Base-by-base conservation (phyloP, 352 stramenopile genomes). In the Blastocystis sp. region DNA sequence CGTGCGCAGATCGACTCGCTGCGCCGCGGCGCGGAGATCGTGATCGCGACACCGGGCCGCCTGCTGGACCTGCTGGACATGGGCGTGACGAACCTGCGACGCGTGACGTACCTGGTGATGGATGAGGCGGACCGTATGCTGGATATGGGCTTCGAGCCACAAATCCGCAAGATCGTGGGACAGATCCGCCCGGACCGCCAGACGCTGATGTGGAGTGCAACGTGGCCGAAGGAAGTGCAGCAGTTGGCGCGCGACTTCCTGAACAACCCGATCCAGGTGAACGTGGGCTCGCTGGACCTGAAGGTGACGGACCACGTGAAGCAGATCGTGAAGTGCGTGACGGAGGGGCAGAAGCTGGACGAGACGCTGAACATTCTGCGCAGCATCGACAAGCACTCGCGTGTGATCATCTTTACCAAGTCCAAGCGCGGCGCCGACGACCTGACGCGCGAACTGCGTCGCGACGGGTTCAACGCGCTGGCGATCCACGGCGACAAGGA, bases 401-500 rank as follows among this genome's bases (percentile, higher is more conserved):
- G 94, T 82, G 96, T 98, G 34, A 95, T 99, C n/a, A 93, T 99
- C 76, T 99, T 99, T 91, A 97, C 97, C 28, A 95, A 99, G 90
- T 99, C 96, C 2, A 99, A 99, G 92, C 95, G 97, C 60, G 96
- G 95, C 53, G 96, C 95, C 41, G 97, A 99, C 90, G 94, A 98
- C 88, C 92, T 99, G 9, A 96, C 94, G 66, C 93, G 95, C 45
- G 96, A 95, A 62, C 89, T 99, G 62, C 93, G 94, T 41, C 91
- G 94, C 89, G 95, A 93, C 40, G 94, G 95, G 34, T 99, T 98
- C 91, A 92, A 93, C 23, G 97, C 96, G 66, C 95, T 95, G 89
- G 96, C 95, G 3, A 99, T 99, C 89, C 97, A 99, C 91, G 97
- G 97, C 52, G 97, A 99, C 92, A 99, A 99, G 91, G 96, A 92